Evolutionary conservation across 164 flowering plant genomes (phyloP), one percentile per base, ranked within the genome.

Genomic region (Vitis cinerea): DNA sequence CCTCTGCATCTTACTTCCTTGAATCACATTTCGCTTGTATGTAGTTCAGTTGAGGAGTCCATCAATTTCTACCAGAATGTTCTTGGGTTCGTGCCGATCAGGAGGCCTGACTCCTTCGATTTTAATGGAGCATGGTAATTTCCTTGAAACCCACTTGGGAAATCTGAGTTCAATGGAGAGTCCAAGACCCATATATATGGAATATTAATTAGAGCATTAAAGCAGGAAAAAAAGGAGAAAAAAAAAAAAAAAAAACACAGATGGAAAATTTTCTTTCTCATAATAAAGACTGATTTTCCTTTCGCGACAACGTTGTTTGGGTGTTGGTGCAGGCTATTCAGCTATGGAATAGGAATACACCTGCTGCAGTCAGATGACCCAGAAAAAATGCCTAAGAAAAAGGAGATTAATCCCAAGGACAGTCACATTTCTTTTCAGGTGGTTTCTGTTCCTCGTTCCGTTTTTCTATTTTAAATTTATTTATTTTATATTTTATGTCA

Each of bases 371-470:
- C 93, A 0, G 90, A 87, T 29, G 67, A 87, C 15, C 87, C 91
- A 0, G 93, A 86, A 29, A 76, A 60, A 12, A 52, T 82, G 86
- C 71, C 77, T 1, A 85, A 76, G 76, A 87, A 82, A 59, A 69
- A 16, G 0, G 80, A 73, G 37, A 92, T 92, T 37, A 88, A 92
- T 79, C 95, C 97, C 23, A 92, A 90, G 76, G 97, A 92, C 14
- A 87, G 86, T 67, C 97, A 92, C 63, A 86, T 92, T 10, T 92
- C 97, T 50, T 91, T 91, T 67, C 94, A 89, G 91, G 97, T 91
- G 66, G 59, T 30, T 61, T 61, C 5, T 5, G 13, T 9, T 30
- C 27, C 27, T 23, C 27, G 27, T 23, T 23, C 27, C 27, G 27
- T 23, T 4, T 58, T 68, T 8, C 13, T 44, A 37, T 19, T 27